Evolutionary conservation across 805 yeast species (phyloP).

Genomic region (Candida michaelii): DNA sequence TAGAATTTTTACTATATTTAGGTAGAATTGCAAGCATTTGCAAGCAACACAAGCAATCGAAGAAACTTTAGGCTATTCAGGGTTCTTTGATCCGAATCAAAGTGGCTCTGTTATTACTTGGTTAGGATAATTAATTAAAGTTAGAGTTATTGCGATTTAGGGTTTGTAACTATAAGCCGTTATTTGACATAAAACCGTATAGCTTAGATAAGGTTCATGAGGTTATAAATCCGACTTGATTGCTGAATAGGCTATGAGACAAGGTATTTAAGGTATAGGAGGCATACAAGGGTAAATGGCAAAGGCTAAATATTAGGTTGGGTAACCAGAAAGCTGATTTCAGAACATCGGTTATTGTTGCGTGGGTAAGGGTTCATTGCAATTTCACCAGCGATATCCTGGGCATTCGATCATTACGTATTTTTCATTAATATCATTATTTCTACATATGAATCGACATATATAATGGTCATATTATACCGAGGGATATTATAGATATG

Average conservation of each 20-base stretch:
- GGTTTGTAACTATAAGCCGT: too few relatives aligned
- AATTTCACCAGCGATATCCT: not conserved
- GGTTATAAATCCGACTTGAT: too few relatives aligned
- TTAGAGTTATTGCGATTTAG: not conserved
- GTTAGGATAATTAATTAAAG: not conserved
- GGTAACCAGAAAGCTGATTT: not conserved
- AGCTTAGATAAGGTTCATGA: too few relatives aligned
- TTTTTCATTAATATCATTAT: too few relatives aligned
- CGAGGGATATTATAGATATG: too few relatives aligned
- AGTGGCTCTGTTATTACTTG: not conserved
- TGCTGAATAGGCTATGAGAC: too few relatives aligned
- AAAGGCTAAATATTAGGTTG: too few relatives aligned
- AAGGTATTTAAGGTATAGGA: too few relatives aligned
- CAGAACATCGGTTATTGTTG: constrained; percentile 1
- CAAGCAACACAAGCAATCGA: not conserved
- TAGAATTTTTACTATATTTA: not conserved
- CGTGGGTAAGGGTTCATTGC: constrained; percentile 5
- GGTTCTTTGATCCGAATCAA: not conserved
- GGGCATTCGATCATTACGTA: not conserved
- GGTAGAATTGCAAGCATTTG: not conserved
- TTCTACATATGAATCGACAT: too few relatives aligned
- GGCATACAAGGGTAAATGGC: too few relatives aligned
- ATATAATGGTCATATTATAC: too few relatives aligned
- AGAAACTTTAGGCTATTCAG: not conserved
- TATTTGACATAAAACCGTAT: too few relatives aligned